A percentile compares a stretch with the other conserved stretches of the same genome.
Evolutionary conservation across 495 filamentous ascomycete species (phyloP).

Genomic region (Trichoderma virens): DNA sequence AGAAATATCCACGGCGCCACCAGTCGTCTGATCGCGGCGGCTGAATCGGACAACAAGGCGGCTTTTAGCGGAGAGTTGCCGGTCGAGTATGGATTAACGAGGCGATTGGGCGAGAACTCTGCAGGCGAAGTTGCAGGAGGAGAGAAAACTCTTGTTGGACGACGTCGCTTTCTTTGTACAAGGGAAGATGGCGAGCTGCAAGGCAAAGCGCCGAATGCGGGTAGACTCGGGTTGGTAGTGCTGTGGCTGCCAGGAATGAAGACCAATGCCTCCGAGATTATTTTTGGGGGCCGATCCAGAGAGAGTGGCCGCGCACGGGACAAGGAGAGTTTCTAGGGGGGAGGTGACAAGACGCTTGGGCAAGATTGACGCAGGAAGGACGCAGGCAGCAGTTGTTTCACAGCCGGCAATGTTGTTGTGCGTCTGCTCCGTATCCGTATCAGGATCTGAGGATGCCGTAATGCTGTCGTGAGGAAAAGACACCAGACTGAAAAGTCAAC

Average conservation of each 20-base stretch:
- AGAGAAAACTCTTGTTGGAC: neutral
- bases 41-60: neutral
- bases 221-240: neutral
- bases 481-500: no score
- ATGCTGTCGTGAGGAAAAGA: no score
- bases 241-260: conserved; percentile 2
- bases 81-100: neutral
- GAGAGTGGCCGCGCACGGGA: neutral
- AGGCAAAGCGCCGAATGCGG: neutral
- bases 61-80: neutral
- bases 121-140: neutral
- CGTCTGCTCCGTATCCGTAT: no score
- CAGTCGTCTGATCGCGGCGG: neutral
- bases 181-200: neutral
- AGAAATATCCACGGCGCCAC: neutral
- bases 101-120: neutral
- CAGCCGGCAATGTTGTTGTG: neutral
- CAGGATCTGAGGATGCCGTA: neutral
- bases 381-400: neutral
- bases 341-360: neutral
- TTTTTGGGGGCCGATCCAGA: neutral
- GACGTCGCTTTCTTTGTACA: neutral
- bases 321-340: neutral
- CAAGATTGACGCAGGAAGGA: neutral
- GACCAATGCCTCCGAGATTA: conserved; percentile 1